Percentiles rank a stretch among this genome's conserved stretches.
Evolutionary conservation across 2,329 filamentous ascomycete genomes (phyloP).

Genomic region (Fusarium buxicola): DNA sequence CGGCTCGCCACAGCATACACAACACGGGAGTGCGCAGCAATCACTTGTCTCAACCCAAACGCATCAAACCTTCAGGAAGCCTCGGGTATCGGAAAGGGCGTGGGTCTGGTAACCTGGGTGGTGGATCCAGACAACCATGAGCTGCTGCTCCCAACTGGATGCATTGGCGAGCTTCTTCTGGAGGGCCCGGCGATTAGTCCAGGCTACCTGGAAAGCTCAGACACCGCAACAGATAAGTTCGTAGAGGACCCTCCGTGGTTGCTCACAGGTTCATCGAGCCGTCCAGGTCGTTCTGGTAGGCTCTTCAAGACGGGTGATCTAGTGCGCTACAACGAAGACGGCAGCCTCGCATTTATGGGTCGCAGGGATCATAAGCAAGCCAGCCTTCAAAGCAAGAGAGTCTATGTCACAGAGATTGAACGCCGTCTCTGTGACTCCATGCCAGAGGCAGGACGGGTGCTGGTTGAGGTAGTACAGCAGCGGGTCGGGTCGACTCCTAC

Average conservation of each 20-base stretch:
- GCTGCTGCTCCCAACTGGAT: conserved; percentile 22
- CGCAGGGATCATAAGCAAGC: too few species aligned
- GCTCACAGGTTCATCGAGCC: conserved; percentile 28
- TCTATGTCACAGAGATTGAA: too few species aligned
- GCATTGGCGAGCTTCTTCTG: conserved; percentile 36
- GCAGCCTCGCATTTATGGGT: too few species aligned
- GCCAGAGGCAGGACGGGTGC: too few species aligned
- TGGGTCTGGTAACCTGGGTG: conserved; percentile 23
- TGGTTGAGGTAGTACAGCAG: too few species aligned
- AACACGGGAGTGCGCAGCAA: background rate
- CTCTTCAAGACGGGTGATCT: conserved; percentile 30
- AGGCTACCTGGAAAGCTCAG: conserved; percentile 27
- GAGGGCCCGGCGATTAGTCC: conserved; percentile 33
- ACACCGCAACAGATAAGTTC: conserved; percentile 40
- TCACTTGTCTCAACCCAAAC: background rate
- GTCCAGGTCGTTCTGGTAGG: conserved; percentile 27
- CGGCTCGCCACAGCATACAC: background rate
- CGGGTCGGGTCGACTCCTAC: too few species aligned
- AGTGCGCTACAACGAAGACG: too few species aligned
- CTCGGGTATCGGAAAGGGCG: background rate
- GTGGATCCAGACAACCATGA: conserved; percentile 32
- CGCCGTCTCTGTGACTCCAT: too few species aligned
- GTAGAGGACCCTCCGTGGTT: conserved; percentile 43
- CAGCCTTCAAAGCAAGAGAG: too few species aligned
- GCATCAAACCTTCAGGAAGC: background rate